Conservation (phyloP, 2,329 filamentous ascomycete genomes). For the Colletotrichum lindemuthianum region DNA sequence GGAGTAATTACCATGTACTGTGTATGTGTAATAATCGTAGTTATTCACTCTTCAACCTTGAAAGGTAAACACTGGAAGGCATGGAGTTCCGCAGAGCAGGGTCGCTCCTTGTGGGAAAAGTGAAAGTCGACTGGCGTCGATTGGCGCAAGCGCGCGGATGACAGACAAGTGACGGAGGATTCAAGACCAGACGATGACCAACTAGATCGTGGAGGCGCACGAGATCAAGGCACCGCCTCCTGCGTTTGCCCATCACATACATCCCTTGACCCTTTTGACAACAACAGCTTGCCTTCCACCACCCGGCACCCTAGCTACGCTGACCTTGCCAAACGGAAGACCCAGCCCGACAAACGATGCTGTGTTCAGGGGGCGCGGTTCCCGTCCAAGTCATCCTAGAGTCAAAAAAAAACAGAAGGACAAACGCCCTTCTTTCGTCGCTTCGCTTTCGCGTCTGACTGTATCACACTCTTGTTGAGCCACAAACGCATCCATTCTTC, state of each 20-base stretch:
- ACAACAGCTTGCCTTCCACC: not conserved
- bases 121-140: slow-evolving; percentile 4
- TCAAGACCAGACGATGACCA: not conserved
- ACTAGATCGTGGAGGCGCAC: too few relatives aligned
- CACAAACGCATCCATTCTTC: not conserved
- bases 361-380: slow-evolving; percentile 33
- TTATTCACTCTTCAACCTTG: too few relatives aligned
- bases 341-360: slow-evolving; percentile 21
- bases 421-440: not conserved
- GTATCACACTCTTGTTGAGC: slow-evolving; percentile 20
- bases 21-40: too few relatives aligned
- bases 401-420: slow-evolving; percentile 19
- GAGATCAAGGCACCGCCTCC: slow-evolving; percentile 30
- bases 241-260: slow-evolving; percentile 9
- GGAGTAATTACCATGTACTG: not conserved
- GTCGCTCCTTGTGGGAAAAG: slow-evolving; percentile 13
- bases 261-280: slow-evolving; percentile 2
- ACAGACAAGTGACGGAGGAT: slow-evolving; percentile 8
- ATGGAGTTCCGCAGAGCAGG: slow-evolving; percentile 3
- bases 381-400: slow-evolving; percentile 16
- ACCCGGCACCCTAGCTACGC: not conserved
- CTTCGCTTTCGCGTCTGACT: slow-evolving; percentile 18
- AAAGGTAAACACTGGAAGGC: too few relatives aligned
- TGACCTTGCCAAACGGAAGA: not conserved
- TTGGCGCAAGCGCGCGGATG: not conserved